phyloP scores from a whole-genome alignment of 2,329 filamentous ascomycete species.

The Colletotrichum godetiae region DNA sequence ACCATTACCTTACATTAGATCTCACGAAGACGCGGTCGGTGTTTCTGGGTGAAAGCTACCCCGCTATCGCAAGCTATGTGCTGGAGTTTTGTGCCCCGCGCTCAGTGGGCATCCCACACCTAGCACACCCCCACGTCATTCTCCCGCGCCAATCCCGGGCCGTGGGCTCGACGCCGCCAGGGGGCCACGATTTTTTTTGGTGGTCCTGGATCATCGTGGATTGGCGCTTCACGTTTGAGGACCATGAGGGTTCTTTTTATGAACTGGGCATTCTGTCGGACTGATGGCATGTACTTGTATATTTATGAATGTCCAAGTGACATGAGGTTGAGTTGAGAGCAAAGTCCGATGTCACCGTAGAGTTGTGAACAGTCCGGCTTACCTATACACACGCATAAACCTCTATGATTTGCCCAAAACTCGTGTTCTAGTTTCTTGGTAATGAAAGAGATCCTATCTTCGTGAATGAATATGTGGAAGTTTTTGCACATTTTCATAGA shows the following conservation, averaged over 20 bases:
- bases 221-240: not conserved
- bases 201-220: not conserved
- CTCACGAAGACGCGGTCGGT: not conserved
- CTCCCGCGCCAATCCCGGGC: slow-evolving; percentile 31
- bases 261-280: not conserved
- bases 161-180: slow-evolving; percentile 9
- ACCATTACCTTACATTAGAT: not conserved
- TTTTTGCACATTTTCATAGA: too few species aligned
- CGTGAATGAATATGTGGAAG: too few species aligned
- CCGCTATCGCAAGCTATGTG: slow-evolving; percentile 18
- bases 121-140: slow-evolving; percentile 27
- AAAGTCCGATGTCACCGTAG: not conserved
- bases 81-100: slow-evolving; percentile 29
- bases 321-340: not conserved
- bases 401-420: too few species aligned
- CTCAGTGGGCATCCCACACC: slow-evolving; percentile 5
- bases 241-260: not conserved
- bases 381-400: not conserved
- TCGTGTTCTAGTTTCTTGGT: too few species aligned
- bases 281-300: not conserved
- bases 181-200: not conserved
- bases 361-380: not conserved
- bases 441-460: too few species aligned
- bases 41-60: slow-evolving; percentile 22
- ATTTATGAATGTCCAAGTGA: not conserved